phyloP scores from a whole-genome alignment of 2,329 filamentous ascomycete species.

The Colletotrichum spaethianum region DNA sequence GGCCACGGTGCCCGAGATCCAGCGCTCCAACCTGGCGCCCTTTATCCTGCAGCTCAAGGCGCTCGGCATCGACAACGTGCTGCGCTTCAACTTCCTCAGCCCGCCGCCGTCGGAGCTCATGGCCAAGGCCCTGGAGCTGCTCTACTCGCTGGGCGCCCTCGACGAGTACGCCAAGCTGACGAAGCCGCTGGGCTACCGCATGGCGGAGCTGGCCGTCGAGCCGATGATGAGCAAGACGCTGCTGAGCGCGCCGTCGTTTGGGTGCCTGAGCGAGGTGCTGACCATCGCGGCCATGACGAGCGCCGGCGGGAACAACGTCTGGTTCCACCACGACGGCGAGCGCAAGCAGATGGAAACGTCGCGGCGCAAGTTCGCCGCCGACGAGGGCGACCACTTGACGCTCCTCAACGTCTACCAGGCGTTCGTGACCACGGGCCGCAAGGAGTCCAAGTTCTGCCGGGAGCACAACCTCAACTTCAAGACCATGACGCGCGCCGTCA shows the following conservation, averaged over 20 bases:
- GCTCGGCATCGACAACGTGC: conserved; percentile 93
- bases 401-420: conserved; percentile 94
- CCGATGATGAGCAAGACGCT: conserved; percentile 96
- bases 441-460: conserved; percentile 88
- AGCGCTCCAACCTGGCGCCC: conserved; percentile 90
- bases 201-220: conserved; percentile 94
- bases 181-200: conserved; percentile 85
- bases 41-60: conserved; percentile 94
- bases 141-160: conserved; percentile 88
- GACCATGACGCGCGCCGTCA: conserved; percentile 84
- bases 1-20: conserved; percentile 88
- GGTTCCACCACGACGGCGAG: conserved; percentile 84
- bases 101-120: conserved; percentile 88
- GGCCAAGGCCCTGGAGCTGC: conserved; percentile 86
- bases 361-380: conserved; percentile 86
- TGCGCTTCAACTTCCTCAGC: conserved; percentile 90
- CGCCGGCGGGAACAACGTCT: conserved; percentile 83
- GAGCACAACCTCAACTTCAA: conserved; percentile 92
- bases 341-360: conserved; percentile 82
- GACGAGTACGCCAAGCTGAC: conserved; percentile 94
- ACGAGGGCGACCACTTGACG: conserved; percentile 94
- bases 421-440: conserved; percentile 86
- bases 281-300: conserved; percentile 96
- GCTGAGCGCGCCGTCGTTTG: conserved; percentile 80
- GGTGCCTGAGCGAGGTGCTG: conserved; percentile 87